Percentiles rank a stretch among this genome's conserved stretches.
Conservation (phyloP, 2,329 filamentous ascomycete species). For the Botryotinia calthae region DNA sequence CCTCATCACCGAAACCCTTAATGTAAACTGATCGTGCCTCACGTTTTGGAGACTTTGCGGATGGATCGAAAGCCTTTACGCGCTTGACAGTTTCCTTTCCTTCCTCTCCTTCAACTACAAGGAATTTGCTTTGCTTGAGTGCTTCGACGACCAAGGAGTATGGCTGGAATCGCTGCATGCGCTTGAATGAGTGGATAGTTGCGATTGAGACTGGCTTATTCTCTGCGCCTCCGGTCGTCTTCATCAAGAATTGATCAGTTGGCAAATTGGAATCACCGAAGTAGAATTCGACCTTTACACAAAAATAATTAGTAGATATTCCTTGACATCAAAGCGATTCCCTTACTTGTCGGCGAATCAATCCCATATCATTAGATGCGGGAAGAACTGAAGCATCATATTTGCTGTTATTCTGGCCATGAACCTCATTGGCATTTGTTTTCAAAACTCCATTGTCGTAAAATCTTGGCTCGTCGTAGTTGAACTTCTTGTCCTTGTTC, state of each 20-base stretch:
- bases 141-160: conserved; percentile 81
- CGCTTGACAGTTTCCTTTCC: conserved; percentile 71
- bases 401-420: conserved; percentile 47
- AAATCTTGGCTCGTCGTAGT: conserved; percentile 20
- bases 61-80: conserved; percentile 66
- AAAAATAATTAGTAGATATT: conserved; percentile 20
- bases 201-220: conserved; percentile 81
- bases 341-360: conserved; percentile 65
- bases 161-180: conserved; percentile 93
- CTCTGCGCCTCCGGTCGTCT: conserved; percentile 69
- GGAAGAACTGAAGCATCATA: conserved; percentile 54
- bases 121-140: conserved; percentile 70
- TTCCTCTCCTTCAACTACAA: conserved; percentile 73
- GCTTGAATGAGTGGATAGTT: conserved; percentile 82
- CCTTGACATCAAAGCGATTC: background rate
- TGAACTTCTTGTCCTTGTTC: conserved; percentile 15
- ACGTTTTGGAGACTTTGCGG: conserved; percentile 51
- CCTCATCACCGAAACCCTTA: conserved; percentile 89
- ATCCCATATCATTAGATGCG: conserved; percentile 59
- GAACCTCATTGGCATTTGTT: conserved; percentile 31
- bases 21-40: conserved; percentile 80
- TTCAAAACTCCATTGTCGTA: conserved; percentile 32
- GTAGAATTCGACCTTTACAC: conserved; percentile 82
- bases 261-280: conserved; percentile 90
- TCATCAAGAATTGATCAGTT: conserved; percentile 83